These are phyloP conservation scores for Aspergillus viridinutans DNA, from an alignment of 2,329 filamentous ascomycete species.

Conservation along the genomic window DNA sequence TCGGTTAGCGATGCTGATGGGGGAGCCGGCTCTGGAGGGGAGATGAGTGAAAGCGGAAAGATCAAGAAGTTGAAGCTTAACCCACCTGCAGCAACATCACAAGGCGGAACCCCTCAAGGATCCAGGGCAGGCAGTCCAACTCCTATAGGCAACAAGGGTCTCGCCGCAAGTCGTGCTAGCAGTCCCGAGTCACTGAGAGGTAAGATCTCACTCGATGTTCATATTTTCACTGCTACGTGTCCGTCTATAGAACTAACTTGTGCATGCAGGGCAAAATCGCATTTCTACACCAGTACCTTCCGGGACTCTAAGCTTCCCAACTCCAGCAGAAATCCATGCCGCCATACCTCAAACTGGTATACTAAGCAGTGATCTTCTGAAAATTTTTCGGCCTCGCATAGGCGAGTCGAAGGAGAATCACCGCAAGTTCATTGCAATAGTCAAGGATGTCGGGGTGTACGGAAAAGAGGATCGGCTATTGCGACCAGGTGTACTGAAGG, in stretches of 20 bases:
- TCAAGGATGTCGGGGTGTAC: slow-evolving; percentile 42
- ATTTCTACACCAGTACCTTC: slow-evolving; percentile 28
- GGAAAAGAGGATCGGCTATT: slow-evolving; percentile 41
- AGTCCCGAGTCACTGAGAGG: slow-evolving; percentile 36
- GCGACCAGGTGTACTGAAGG: slow-evolving; percentile 33
- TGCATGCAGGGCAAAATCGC: slow-evolving; percentile 21
- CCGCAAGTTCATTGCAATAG: slow-evolving; percentile 40
- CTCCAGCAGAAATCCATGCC: slow-evolving; percentile 44
- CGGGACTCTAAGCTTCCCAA: slow-evolving; percentile 36
- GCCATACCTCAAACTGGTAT: slow-evolving; percentile 46
- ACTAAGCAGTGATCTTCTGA: slow-evolving; percentile 41
- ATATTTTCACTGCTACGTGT: not conserved
- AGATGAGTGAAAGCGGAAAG: slow-evolving; percentile 43
- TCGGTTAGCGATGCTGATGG: slow-evolving; percentile 56
- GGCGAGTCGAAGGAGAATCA: slow-evolving; percentile 41
- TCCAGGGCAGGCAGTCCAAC: slow-evolving; percentile 48
- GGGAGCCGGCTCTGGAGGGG: slow-evolving; percentile 45
- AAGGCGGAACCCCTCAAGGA: slow-evolving; percentile 43
- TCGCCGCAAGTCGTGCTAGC: slow-evolving; percentile 35
- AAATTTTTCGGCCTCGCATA: slow-evolving; percentile 40
- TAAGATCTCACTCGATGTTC: slow-evolving; percentile 8
- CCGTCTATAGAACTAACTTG: not conserved
- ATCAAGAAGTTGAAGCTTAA: slow-evolving; percentile 48
- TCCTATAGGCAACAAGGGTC: slow-evolving; percentile 23
- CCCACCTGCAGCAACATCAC: slow-evolving; percentile 36